Evolutionary conservation across 1,284 basidiomycete species (phyloP).

Genomic region (Athelia psychrophila): DNA sequence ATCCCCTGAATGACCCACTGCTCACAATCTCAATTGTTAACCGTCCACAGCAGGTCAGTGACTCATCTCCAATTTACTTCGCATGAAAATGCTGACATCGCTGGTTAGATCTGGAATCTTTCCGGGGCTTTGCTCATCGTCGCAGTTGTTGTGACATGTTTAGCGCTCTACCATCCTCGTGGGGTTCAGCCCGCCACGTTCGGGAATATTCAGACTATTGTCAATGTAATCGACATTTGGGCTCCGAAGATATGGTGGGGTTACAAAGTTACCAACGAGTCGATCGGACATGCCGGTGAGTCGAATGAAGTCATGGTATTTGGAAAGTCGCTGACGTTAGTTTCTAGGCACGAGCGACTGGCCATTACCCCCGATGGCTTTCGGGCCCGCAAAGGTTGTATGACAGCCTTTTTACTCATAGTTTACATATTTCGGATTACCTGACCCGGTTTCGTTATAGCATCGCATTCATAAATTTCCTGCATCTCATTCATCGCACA

Average conservation of each 20-base stretch:
- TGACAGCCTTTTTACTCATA: too few species aligned
- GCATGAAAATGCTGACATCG: neutral
- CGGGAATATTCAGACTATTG: slow-evolving; percentile 27
- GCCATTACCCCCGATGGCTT: slow-evolving; percentile 10
- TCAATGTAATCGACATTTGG: slow-evolving; percentile 29
- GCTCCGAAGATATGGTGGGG: slow-evolving; percentile 31
- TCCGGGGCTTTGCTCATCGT: neutral
- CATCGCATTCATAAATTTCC: too few species aligned
- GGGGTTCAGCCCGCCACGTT: slow-evolving; percentile 28
- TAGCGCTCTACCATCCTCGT: slow-evolving; percentile 15
- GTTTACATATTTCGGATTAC: too few species aligned
- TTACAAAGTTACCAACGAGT: slow-evolving; percentile 11
- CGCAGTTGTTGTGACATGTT: neutral
- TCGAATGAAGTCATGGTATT: neutral
- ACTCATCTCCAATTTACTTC: neutral
- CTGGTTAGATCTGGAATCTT: neutral
- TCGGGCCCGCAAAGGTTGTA: too few species aligned
- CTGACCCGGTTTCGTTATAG: too few species aligned
- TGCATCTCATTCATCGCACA: too few species aligned
- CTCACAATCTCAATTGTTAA: neutral
- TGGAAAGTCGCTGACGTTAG: too few species aligned
- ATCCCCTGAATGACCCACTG: slow-evolving; percentile 5
- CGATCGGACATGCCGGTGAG: neutral
- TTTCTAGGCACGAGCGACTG: too few species aligned
- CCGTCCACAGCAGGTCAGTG: neutral